These are phyloP conservation scores for Thozetella sp. DNA, from an alignment of 495 filamentous ascomycete genomes.

Conservation along the genomic window DNA sequence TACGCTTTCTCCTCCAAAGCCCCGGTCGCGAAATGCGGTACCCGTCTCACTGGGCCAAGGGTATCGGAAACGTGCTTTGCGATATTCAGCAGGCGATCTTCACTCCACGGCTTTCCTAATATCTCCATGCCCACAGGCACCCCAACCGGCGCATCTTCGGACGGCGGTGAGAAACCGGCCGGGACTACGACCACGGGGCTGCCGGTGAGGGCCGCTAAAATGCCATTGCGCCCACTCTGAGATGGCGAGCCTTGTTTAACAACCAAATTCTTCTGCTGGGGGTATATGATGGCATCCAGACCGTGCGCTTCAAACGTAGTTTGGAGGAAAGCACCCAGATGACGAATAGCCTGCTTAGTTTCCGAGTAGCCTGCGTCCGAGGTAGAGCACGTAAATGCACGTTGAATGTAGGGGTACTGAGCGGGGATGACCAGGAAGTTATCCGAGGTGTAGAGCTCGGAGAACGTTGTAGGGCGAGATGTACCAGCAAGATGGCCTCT, in stretches of 20 bases:
- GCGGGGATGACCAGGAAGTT: slow-evolving; percentile 58
- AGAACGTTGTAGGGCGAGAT: slow-evolving; percentile 35
- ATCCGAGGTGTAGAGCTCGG: slow-evolving; percentile 40
- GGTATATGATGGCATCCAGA: slow-evolving; percentile 65
- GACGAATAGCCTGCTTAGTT: slow-evolving; percentile 40
- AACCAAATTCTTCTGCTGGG: slow-evolving; percentile 65
- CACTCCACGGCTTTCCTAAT: slow-evolving; percentile 53
- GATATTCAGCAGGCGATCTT: slow-evolving; percentile 54
- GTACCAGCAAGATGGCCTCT: slow-evolving; percentile 23
- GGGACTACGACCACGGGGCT: slow-evolving; percentile 65
- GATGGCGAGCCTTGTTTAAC: slow-evolving; percentile 55
- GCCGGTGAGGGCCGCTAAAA: slow-evolving; percentile 65
- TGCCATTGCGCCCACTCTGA: slow-evolving; percentile 64
- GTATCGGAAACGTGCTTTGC: slow-evolving; percentile 33
- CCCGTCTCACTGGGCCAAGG: slow-evolving; percentile 44
- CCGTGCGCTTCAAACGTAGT: slow-evolving; percentile 45
- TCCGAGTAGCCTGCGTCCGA: slow-evolving; percentile 42
- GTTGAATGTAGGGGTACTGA: slow-evolving; percentile 53
- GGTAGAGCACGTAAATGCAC: slow-evolving; percentile 47
- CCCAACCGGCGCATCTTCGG: slow-evolving; percentile 48
- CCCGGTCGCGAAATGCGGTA: slow-evolving; percentile 39
- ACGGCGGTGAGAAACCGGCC: slow-evolving; percentile 39
- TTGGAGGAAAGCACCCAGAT: slow-evolving; percentile 45
- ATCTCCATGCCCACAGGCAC: slow-evolving; percentile 69
- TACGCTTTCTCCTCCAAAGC: slow-evolving; percentile 32